Percentiles rank a stretch among this genome's conserved stretches.
Conservation (phyloP, 1,284 basidiomycete genomes). For the Laetiporus sulphureus region DNA sequence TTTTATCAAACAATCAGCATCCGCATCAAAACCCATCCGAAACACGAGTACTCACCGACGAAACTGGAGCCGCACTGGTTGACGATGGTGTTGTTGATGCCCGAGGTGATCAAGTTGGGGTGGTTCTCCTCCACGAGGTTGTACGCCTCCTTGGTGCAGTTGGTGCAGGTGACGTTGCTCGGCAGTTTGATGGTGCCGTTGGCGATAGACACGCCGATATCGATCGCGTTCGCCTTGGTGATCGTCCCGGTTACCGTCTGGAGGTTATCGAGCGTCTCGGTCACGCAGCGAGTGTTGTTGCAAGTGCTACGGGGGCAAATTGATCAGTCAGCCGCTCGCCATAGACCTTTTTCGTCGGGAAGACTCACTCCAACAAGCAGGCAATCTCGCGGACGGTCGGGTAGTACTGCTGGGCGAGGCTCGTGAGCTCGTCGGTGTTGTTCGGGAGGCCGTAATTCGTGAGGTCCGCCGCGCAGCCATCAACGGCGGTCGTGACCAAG, state of each 20-base stretch:
- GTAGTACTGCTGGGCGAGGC: constrained; percentile 39
- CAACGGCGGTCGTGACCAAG: constrained; percentile 40
- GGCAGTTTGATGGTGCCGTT: constrained; percentile 26
- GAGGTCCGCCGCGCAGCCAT: constrained; percentile 47
- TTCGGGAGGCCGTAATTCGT: constrained; percentile 27
- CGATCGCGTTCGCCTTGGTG: constrained; percentile 21
- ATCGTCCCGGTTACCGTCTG: constrained; percentile 37
- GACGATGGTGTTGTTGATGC: constrained; percentile 28
- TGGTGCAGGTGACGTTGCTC: constrained; percentile 42
- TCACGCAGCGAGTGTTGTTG: constrained; percentile 41
- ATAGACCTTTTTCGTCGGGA: background rate
- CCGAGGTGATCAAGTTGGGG: constrained; percentile 27
- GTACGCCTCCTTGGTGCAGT: constrained; percentile 48
- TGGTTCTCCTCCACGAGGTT: constrained; percentile 35
- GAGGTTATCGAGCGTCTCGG: constrained; percentile 40
- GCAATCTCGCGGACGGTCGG: constrained; percentile 41
- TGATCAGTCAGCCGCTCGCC: background rate
- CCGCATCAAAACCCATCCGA: constrained; percentile 8
- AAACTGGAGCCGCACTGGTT: constrained; percentile 45
- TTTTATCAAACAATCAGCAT: constrained; percentile 14
- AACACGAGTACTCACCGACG: constrained; percentile 30
- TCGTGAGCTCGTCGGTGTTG: constrained; percentile 24
- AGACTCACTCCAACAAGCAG: constrained; percentile 52
- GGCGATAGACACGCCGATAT: constrained; percentile 17
- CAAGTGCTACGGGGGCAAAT: constrained; percentile 25